phyloP scores from a whole-genome alignment of 2,329 filamentous ascomycete species.

The Aspergillus sp. region DNA sequence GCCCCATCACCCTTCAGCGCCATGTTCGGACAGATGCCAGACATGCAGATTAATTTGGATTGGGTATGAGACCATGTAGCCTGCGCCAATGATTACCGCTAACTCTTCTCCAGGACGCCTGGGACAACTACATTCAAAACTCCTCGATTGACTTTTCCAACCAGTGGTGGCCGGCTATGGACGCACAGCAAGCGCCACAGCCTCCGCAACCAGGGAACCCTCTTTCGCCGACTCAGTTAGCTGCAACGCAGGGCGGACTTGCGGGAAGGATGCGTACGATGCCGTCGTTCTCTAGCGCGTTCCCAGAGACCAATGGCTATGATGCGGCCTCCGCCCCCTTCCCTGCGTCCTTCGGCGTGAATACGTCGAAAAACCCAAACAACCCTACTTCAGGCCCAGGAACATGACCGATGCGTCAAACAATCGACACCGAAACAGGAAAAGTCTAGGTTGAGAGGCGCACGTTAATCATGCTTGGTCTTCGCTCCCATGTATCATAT shows the following conservation, averaged over 20 bases:
- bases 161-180: constrained; percentile 37
- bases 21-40: constrained; percentile 56
- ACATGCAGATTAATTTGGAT: constrained; percentile 57
- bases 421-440: not conserved
- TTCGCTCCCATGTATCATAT: not conserved
- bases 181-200: constrained; percentile 24
- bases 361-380: not conserved
- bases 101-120: constrained; percentile 53
- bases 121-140: constrained; percentile 67
- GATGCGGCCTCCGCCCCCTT: not conserved
- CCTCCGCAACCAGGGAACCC: constrained; percentile 19
- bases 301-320: constrained; percentile 12
- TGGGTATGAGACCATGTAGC: constrained; percentile 52
- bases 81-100: constrained; percentile 22
- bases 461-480: not conserved
- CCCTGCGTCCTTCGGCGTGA: not conserved
- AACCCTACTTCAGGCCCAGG: not conserved
- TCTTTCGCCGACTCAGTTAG: constrained; percentile 19
- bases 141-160: constrained; percentile 44
- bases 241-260: constrained; percentile 15
- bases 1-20: constrained; percentile 52
- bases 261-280: constrained; percentile 15
- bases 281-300: constrained; percentile 14
- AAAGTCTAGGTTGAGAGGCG: not conserved
- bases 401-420: not conserved